These are phyloP conservation scores for Salicornia ramosissima DNA, from an alignment of 148 eudicot species.

Conservation along the genomic window DNA sequence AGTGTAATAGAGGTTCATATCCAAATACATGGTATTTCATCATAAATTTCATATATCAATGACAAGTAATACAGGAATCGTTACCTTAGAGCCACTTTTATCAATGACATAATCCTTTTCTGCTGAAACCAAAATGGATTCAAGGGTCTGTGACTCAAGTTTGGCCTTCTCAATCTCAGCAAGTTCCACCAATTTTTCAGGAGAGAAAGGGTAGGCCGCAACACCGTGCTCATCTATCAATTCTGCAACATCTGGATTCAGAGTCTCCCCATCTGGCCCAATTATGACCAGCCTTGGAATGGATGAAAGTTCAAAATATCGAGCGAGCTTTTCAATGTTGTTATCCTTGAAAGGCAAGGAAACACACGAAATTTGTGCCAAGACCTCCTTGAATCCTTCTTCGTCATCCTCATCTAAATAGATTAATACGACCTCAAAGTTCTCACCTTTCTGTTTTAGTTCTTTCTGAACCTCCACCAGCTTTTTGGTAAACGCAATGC, in stretches of 20 bases:
- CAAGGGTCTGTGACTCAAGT: slow-evolving; percentile 41
- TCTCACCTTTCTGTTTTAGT: slow-evolving; percentile 38
- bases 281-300: slow-evolving; percentile 36
- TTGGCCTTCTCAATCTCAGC: slow-evolving; percentile 43
- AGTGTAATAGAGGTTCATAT: too few relatives aligned
- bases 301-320: slow-evolving; percentile 34
- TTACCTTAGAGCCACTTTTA: slow-evolving; percentile 39
- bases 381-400: slow-evolving; percentile 27
- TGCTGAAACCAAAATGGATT: slow-evolving; percentile 33
- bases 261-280: slow-evolving; percentile 45
- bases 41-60: too few relatives aligned
- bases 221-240: slow-evolving; percentile 37
- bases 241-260: slow-evolving; percentile 36
- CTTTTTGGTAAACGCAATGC: slow-evolving; percentile 35
- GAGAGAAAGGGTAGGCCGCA: slow-evolving; percentile 42
- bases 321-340: slow-evolving; percentile 36
- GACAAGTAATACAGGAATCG: too few relatives aligned
- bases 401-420: slow-evolving; percentile 34
- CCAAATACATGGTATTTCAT: too few relatives aligned
- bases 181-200: slow-evolving; percentile 38
- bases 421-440: slow-evolving; percentile 38
- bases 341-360: slow-evolving; percentile 41
- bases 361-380: slow-evolving; percentile 30
- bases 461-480: slow-evolving; percentile 24
- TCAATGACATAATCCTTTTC: slow-evolving; percentile 37